Percentiles rank a stretch among this genome's conserved stretches.
These are phyloP conservation scores for Pulveroboletus sp. DNA, from an alignment of 768 basidiomycete genomes.

Conservation along the genomic window DNA sequence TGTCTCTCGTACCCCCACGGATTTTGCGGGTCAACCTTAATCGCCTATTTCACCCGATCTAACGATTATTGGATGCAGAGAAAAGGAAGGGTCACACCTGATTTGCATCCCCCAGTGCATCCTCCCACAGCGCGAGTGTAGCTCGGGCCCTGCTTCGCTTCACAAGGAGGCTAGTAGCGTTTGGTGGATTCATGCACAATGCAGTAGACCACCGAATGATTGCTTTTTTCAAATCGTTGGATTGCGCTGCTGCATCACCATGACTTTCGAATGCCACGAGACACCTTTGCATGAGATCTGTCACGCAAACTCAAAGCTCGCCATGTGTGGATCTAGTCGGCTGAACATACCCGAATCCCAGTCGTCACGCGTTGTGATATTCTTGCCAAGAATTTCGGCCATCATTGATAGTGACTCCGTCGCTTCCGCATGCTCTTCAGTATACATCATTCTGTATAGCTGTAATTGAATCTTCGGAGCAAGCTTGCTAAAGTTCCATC, in stretches of 20 bases:
- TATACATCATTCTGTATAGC: too few species aligned
- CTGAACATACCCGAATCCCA: too few species aligned
- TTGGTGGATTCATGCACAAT: not conserved
- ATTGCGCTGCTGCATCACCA: too few species aligned
- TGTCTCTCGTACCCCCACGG: conserved; percentile 1
- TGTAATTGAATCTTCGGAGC: not conserved
- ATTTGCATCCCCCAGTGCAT: conserved; percentile 13
- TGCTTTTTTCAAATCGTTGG: not conserved
- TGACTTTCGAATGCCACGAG: too few species aligned
- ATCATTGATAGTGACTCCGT: too few species aligned
- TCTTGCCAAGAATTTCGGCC: too few species aligned
- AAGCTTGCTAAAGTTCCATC: conserved; percentile 8
- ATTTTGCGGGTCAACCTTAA: not conserved
- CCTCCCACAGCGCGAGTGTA: not conserved
- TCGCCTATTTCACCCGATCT: not conserved
- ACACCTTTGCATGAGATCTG: too few species aligned
- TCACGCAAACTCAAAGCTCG: too few species aligned
- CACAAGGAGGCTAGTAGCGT: not conserved
- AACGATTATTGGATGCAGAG: not conserved
- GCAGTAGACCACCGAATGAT: not conserved
- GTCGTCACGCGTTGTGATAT: too few species aligned
- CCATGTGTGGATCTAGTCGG: too few species aligned
- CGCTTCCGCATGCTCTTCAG: not conserved
- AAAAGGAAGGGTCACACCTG: not conserved
- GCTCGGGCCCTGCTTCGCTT: not conserved